phyloP scores from a whole-genome alignment of 192 early-diverging fungal genomes.

The Coemansia javaensis region DNA sequence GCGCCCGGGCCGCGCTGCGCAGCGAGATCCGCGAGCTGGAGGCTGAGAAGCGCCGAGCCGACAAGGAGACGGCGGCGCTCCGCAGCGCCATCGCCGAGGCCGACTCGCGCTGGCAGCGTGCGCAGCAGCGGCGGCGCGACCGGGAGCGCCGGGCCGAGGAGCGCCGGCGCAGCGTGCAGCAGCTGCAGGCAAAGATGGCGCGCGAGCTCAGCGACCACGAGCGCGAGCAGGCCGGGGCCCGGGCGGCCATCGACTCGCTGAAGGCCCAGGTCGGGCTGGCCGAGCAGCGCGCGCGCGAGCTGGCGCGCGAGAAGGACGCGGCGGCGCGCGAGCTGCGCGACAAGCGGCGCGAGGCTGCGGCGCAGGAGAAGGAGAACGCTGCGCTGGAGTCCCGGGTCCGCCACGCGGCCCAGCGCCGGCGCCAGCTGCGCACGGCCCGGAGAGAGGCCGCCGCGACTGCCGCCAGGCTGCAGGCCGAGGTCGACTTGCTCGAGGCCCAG shows the following conservation, averaged over 20 bases:
- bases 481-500: conserved; percentile 11
- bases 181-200: conserved; percentile 17
- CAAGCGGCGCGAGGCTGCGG: conserved; percentile 14
- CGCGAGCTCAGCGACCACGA: conserved; percentile 27
- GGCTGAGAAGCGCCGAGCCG: conserved; percentile 32
- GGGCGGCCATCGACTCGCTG: conserved; percentile 10
- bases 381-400: conserved; percentile 18
- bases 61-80: conserved; percentile 19
- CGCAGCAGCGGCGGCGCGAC: conserved; percentile 16
- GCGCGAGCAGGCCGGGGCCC: conserved; percentile 20
- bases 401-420: conserved; percentile 4
- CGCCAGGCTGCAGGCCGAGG: conserved; percentile 17
- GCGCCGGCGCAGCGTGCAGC: conserved; percentile 17
- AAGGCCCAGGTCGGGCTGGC: conserved; percentile 23
- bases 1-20: conserved; percentile 12
- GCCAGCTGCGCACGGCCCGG: conserved; percentile 13
- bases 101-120: conserved; percentile 18
- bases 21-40: conserved; percentile 33
- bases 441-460: conserved; percentile 2
- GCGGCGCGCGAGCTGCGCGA: conserved; percentile 6
- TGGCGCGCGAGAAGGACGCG: conserved; percentile 13
- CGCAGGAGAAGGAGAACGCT: conserved; percentile 25
- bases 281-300: conserved; percentile 3
- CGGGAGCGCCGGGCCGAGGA: conserved; percentile 14
- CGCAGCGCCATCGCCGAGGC: conserved; percentile 20